Conservation (phyloP, 2,329 filamentous ascomycete species). For the Furcasterigmium furcatum region DNA sequence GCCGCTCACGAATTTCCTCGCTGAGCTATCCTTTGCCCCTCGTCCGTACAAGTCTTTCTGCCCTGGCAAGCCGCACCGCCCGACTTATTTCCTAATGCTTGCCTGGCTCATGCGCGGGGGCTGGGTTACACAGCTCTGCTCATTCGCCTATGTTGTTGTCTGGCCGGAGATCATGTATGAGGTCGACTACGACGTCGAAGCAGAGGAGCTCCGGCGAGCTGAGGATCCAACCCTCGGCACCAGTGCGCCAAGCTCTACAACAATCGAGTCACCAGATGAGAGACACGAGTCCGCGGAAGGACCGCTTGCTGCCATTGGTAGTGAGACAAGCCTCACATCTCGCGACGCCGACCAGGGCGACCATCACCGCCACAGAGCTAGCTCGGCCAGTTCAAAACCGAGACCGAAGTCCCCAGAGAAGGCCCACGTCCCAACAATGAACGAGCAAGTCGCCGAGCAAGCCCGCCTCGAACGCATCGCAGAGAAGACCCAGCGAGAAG, state of each 20-base stretch:
- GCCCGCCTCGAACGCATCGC: constrained; percentile 59
- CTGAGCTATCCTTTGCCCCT: constrained; percentile 74
- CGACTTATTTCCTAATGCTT: constrained; percentile 84
- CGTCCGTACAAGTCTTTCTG: constrained; percentile 81
- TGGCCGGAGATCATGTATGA: constrained; percentile 79
- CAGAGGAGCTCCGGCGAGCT: constrained; percentile 51
- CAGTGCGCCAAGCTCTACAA: constrained; percentile 5
- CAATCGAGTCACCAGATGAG: constrained; percentile 18
- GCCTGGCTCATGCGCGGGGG: constrained; percentile 90
- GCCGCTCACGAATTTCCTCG: constrained; percentile 81
- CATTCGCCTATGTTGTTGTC: constrained; percentile 85
- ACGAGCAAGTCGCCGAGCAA: constrained; percentile 56
- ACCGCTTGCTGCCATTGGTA: neutral
- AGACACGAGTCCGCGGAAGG: constrained; percentile 15
- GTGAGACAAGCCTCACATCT: neutral
- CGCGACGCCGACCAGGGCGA: constrained; percentile 7
- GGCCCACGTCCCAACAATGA: constrained; percentile 33
- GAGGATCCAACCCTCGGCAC: constrained; percentile 12
- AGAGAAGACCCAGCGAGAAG: constrained; percentile 48
- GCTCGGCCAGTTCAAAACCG: constrained; percentile 2
- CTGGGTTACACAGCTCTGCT: constrained; percentile 91
- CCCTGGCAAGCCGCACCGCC: constrained; percentile 82
- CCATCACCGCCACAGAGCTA: constrained; percentile 5
- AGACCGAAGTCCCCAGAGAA: constrained; percentile 5
- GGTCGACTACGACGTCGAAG: constrained; percentile 69